Evolutionary conservation across 2,329 filamentous ascomycete genomes (phyloP).

Genomic region (Metarhizium humberi): DNA sequence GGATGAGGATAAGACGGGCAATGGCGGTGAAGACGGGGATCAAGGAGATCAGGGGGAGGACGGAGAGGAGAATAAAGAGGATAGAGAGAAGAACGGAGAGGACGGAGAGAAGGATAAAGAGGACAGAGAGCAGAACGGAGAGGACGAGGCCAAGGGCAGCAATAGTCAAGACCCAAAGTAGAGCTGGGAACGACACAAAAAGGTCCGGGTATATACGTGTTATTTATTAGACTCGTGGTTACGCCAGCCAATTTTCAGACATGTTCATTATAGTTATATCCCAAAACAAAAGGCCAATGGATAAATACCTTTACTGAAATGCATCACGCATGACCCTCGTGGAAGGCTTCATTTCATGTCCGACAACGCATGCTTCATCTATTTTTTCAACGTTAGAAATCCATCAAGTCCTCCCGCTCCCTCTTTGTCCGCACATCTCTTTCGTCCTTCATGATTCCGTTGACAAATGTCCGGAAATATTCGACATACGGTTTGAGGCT

Average conservation of each 20-base stretch:
- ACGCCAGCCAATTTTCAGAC: not conserved
- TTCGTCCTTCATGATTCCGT: slow-evolving; percentile 68
- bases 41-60: slow-evolving; percentile 8
- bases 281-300: not conserved
- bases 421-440: slow-evolving; percentile 45
- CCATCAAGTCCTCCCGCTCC: slow-evolving; percentile 43
- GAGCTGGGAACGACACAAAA: not conserved
- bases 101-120: slow-evolving; percentile 2
- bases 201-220: no score
- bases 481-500: slow-evolving; percentile 89
- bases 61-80: slow-evolving; percentile 5
- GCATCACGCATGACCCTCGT: not conserved
- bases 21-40: slow-evolving; percentile 16
- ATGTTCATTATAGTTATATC: no score
- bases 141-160: not conserved
- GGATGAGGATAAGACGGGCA: slow-evolving; percentile 11
- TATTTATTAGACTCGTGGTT: not conserved
- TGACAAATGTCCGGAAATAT: slow-evolving; percentile 75
- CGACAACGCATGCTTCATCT: not conserved
- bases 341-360: not conserved
- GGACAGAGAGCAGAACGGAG: not conserved
- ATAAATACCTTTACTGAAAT: not conserved
- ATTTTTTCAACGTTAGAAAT: slow-evolving; percentile 30
- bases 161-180: slow-evolving; percentile 2
- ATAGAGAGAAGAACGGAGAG: not conserved